Evolutionary conservation across 345 rosid species (phyloP), one percentile per base, ranked within the genome.

Genomic region (Nephelium lappaceum): DNA sequence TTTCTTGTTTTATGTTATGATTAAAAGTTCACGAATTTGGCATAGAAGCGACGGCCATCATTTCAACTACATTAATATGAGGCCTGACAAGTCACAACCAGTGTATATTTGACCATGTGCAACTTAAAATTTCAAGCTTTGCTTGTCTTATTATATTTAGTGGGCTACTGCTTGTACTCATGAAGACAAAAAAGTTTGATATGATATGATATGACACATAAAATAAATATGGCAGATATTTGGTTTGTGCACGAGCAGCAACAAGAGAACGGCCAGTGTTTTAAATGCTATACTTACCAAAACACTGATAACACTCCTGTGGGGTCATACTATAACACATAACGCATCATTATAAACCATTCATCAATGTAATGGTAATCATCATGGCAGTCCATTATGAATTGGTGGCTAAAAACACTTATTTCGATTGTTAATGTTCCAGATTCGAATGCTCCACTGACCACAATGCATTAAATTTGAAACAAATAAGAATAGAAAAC

Each of bases 401-500:
- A 2, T 31, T 31, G 3, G 36, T 31, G 36, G 36, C 36, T 31
- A 31, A 31, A 2, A 31, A 3, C 36, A 31, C 36, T 31, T 31
- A n/a, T n/a, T n/a, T n/a, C n/a, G n/a, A n/a, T n/a, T n/a, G n/a
- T n/a, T n/a, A n/a, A n/a, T n/a, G n/a, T n/a, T n/a, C n/a, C n/a
- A n/a, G n/a, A n/a, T n/a, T n/a, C n/a, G n/a, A n/a, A n/a, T n/a
- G n/a, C n/a, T n/a, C n/a, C 36, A 2, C 36, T 31, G 3, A 31
- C 36, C 36, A 45, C 51, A 45, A 45, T 1, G 1, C 51, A 45
- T 45, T 45, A 45, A 45, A 45, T 11, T 45, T 45, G 6, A 45
- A 45, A 14, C 21, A 58, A 14, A 49, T 31, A 14, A 60, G 6
- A 7, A 57, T 8, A 43, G 11, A 23, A 5, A 66, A 93, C 99